Percentiles rank a stretch among this genome's conserved stretches.
These are phyloP conservation scores for Cryptococcus wingfieldii DNA, from an alignment of 1,284 basidiomycete species.

Conservation along the genomic window DNA sequence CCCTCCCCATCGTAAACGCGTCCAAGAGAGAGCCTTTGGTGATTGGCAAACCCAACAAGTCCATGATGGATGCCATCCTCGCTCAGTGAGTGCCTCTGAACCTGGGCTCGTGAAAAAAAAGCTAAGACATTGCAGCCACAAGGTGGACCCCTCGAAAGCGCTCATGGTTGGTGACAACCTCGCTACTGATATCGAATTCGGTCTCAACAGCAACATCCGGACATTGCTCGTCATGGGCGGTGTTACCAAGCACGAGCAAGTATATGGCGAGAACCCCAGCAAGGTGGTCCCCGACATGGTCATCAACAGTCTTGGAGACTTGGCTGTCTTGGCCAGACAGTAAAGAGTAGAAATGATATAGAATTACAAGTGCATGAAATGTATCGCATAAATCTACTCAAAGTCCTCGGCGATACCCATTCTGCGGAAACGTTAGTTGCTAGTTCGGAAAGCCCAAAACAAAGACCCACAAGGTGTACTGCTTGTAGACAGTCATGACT, in stretches of 20 bases:
- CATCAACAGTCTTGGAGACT: conserved; percentile 71
- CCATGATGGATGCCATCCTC: conserved; percentile 92
- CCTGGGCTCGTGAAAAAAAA: neutral
- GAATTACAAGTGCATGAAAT: neutral
- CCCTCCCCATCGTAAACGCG: conserved; percentile 73
- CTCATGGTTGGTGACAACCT: conserved; percentile 95
- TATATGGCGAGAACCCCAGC: conserved; percentile 66
- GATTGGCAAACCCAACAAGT: conserved; percentile 86
- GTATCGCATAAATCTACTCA: conserved; percentile 7
- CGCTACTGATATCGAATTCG: conserved; percentile 84
- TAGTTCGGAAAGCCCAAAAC: neutral
- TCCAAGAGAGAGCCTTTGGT: conserved; percentile 63
- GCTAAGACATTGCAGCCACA: conserved; percentile 56
- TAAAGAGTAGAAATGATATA: neutral
- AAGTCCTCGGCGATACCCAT: conserved; percentile 24
- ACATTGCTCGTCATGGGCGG: conserved; percentile 94
- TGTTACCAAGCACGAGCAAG: conserved; percentile 65
- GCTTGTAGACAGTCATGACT: conserved; percentile 45
- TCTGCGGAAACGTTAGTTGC: conserved; percentile 6
- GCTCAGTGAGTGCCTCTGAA: conserved; percentile 66
- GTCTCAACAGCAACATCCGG: conserved; percentile 73
- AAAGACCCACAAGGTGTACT: conserved; percentile 31
- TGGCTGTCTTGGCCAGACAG: conserved; percentile 48
- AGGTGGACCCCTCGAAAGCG: conserved; percentile 76
- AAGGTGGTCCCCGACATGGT: conserved; percentile 74